Evolutionary conservation across 169 alveolate genomes (phyloP).

Genomic region (Eimeria maxima): DNA sequence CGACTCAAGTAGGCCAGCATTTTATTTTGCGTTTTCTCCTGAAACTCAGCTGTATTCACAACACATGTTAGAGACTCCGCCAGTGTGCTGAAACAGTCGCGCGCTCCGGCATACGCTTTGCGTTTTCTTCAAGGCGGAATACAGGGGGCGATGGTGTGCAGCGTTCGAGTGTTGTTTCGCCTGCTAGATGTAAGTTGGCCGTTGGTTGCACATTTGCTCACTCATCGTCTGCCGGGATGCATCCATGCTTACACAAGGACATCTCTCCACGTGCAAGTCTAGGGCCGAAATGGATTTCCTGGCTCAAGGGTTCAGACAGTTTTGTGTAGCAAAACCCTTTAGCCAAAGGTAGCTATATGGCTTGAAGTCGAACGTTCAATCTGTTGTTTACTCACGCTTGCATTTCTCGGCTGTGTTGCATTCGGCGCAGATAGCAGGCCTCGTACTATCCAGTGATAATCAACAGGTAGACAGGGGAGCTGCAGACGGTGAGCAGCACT

Average conservation of each 20-base stretch:
- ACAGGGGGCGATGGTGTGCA: constrained; percentile 54
- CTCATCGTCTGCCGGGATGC: background rate
- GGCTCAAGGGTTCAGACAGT: background rate
- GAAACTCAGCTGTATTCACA: background rate
- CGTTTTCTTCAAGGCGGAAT: background rate
- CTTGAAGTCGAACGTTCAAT: background rate
- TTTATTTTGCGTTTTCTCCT: background rate
- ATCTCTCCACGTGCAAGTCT: background rate
- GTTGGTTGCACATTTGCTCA: background rate
- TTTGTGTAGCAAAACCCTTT: background rate
- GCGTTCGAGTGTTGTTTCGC: background rate
- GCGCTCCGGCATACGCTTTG: background rate
- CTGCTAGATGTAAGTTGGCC: constrained; percentile 3
- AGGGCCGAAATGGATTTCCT: background rate
- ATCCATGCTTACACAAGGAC: background rate
- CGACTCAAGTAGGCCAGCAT: background rate
- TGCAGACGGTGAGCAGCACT: constrained; percentile 1
- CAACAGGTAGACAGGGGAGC: background rate
- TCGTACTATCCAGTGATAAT: constrained; percentile 26
- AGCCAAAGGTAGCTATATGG: background rate
- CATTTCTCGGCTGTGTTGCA: background rate
- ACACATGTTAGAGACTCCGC: background rate
- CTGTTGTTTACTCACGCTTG: background rate
- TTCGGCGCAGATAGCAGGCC: constrained; percentile 62
- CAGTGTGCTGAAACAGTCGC: background rate